Percentiles rank a stretch among this genome's conserved stretches.
phyloP scores from a whole-genome alignment of 148 eudicot species.

The Persicaria maculosa region DNA sequence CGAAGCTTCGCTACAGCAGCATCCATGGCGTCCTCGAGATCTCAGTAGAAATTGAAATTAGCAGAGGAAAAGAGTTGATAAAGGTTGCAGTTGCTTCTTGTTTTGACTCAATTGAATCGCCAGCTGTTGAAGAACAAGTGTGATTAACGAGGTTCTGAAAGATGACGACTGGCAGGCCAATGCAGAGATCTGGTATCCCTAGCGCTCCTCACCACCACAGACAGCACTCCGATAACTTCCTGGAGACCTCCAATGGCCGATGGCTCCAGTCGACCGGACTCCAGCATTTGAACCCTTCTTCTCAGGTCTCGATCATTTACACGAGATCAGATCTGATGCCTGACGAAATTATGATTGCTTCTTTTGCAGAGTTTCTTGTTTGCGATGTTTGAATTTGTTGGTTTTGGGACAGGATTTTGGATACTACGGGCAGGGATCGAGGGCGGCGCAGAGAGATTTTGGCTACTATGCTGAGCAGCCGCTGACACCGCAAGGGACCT shows the following conservation, averaged over 20 bases:
- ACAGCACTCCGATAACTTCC: conserved; percentile 72
- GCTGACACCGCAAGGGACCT: conserved; percentile 50
- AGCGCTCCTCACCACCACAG: conserved; percentile 61
- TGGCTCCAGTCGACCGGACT: conserved; percentile 72
- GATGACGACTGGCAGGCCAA: conserved; percentile 61
- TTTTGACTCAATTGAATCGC: neutral
- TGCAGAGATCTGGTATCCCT: conserved; percentile 71
- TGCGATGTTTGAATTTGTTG: neutral
- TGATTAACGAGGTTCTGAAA: conserved; percentile 4
- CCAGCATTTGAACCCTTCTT: conserved; percentile 46
- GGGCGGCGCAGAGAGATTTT: conserved; percentile 44
- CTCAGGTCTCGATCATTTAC: conserved; percentile 25
- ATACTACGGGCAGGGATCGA: conserved; percentile 69
- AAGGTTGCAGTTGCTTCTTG: neutral
- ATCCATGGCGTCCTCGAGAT: conserved; percentile 15
- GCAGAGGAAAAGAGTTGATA: conserved; percentile 10
- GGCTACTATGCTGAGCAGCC: conserved; percentile 53
- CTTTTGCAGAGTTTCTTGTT: neutral
- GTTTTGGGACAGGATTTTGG: conserved; percentile 50
- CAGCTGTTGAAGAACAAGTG: conserved; percentile 9
- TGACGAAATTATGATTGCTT: neutral
- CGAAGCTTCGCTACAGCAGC: conserved; percentile 1
- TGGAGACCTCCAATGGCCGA: conserved; percentile 58
- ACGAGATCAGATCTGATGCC: conserved; percentile 25
- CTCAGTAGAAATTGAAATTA: neutral